phyloP scores from a whole-genome alignment of 108 stramenopile genomes.

The Nitzschia putrida region DNA sequence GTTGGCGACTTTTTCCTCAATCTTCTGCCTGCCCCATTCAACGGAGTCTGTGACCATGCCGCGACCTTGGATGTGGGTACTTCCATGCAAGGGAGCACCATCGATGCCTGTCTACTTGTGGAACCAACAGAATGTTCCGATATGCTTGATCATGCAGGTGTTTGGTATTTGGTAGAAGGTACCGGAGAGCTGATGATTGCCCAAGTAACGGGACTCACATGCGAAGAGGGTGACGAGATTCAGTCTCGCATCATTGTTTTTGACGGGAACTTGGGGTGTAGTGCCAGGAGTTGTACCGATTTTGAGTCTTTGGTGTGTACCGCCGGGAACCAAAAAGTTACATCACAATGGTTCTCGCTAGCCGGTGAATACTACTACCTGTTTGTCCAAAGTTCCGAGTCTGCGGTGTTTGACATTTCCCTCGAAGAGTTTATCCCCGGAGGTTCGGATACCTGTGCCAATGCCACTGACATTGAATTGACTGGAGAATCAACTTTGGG shows the following conservation, averaged over 20 bases:
- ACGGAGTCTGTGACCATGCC: constrained; percentile 22
- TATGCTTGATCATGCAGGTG: constrained; percentile 3
- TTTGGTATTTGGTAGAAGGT: constrained; percentile 25
- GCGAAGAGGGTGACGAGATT: background rate
- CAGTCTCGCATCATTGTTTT: constrained; percentile 19
- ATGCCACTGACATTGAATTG: constrained; percentile 1
- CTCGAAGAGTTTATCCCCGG: constrained; percentile 1
- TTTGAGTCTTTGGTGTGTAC: background rate
- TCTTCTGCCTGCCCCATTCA: background rate
- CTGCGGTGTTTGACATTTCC: background rate
- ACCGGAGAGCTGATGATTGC: constrained; percentile 19
- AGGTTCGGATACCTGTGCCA: constrained; percentile 1
- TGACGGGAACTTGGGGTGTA: background rate
- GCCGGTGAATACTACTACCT: constrained; percentile 5
- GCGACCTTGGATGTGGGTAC: background rate
- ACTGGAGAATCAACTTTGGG: constrained; percentile 10
- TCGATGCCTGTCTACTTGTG: constrained; percentile 14
- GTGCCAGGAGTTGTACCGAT: constrained; percentile 2
- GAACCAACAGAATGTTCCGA: constrained; percentile 5
- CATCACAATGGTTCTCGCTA: constrained; percentile 19
- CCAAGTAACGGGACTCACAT: background rate
- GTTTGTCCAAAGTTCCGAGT: constrained; percentile 19
- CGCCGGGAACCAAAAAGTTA: constrained; percentile 3
- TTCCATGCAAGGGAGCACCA: constrained; percentile 6
- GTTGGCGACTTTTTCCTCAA: constrained; percentile 23